A percentile compares a stretch with the other conserved stretches of the same genome.
These are phyloP conservation scores for Thalassiosira mediterranea DNA, from an alignment of 352 stramenopile genomes.

Conservation along the genomic window DNA sequence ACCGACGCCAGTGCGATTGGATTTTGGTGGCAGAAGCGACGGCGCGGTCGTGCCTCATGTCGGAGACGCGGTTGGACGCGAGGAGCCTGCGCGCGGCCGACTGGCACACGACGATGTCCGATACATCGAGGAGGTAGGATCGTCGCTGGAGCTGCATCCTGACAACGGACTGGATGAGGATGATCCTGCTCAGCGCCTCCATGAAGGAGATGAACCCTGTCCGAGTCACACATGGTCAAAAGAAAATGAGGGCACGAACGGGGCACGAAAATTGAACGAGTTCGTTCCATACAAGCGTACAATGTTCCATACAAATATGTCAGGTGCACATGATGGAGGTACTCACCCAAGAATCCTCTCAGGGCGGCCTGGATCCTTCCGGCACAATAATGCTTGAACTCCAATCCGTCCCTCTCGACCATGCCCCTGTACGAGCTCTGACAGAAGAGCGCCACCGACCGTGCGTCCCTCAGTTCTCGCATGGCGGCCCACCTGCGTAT, in stretches of 20 bases:
- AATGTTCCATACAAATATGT: too few species aligned
- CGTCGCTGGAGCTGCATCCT: constrained; percentile 7
- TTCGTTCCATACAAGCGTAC: too few species aligned
- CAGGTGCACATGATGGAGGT: too few species aligned
- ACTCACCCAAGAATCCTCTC: constrained; percentile 27
- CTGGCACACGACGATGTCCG: constrained; percentile 20
- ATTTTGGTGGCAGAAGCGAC: constrained; percentile 19
- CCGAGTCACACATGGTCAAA: not conserved
- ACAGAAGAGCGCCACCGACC: constrained; percentile 10
- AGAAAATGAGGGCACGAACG: constrained; percentile 2
- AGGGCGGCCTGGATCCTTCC: constrained; percentile 15
- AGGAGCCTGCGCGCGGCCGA: constrained; percentile 1
- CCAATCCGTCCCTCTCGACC: constrained; percentile 20
- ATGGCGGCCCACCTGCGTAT: constrained; percentile 20
- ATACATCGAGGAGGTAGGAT: not conserved
- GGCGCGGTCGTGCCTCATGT: not conserved
- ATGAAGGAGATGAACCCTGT: constrained; percentile 39
- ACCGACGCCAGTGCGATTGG: constrained; percentile 30
- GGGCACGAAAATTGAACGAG: too few species aligned
- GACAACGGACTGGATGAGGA: constrained; percentile 27
- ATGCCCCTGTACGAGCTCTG: constrained; percentile 22
- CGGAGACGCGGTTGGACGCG: not conserved
- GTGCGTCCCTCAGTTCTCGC: constrained; percentile 9
- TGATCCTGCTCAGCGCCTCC: constrained; percentile 22
- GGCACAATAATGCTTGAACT: constrained; percentile 29